phyloP scores from a whole-genome alignment of 176 grass and related monocot species.

The Bonia amplexicaulis region DNA sequence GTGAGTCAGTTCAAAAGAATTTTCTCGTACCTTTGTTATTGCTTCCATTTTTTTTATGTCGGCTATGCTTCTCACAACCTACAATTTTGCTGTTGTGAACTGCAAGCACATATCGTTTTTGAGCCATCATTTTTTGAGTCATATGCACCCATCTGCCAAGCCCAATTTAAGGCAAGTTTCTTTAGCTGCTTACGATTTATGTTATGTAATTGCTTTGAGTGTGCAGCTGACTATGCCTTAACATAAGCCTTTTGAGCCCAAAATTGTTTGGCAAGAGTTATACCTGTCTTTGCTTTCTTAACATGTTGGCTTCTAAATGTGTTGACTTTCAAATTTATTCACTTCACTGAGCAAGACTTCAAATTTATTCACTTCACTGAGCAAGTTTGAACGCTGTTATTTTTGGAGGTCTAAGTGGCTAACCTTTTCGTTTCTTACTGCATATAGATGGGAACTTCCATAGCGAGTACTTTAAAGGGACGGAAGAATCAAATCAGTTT shows the following conservation, averaged over 20 bases:
- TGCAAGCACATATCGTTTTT: not conserved
- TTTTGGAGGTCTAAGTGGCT: not conserved
- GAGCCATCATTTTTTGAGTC: not conserved
- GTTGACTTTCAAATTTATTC: not conserved
- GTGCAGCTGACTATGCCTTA: not conserved
- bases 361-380: no score
- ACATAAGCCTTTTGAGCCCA: not conserved
- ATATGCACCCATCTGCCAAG: not conserved
- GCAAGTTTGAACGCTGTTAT: not conserved
- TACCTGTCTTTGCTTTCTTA: not conserved
- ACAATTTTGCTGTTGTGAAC: not conserved
- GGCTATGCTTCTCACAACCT: not conserved
- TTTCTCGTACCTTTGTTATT: not conserved
- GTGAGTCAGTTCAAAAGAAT: not conserved
- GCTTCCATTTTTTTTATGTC: not conserved
- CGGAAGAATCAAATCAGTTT: conserved; percentile 67
- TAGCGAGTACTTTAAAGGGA: conserved; percentile 62
- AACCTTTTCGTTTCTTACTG: not conserved
- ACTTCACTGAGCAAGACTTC: not conserved
- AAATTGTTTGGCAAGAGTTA: not conserved
- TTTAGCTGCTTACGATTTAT: not conserved
- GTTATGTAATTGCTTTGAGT: not conserved
- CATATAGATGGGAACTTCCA: conserved; percentile 64
- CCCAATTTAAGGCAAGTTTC: not conserved
- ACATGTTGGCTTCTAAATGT: not conserved